Conservation (phyloP, 768 basidiomycete genomes). For the Mycena polygramma region DNA sequence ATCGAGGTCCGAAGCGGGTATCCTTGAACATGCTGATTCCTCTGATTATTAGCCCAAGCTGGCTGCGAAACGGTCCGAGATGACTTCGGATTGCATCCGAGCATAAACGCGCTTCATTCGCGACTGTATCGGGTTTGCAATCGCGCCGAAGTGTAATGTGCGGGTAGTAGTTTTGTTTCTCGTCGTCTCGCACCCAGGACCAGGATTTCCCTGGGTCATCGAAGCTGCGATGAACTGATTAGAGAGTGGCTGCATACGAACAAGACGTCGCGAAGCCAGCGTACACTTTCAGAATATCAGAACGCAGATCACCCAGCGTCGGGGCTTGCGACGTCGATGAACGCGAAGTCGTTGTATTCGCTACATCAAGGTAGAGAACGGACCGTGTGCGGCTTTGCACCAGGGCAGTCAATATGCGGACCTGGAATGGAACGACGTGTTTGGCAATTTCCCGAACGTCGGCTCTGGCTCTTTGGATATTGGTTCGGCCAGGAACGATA, state of each 20-base stretch:
- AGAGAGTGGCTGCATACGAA: no score
- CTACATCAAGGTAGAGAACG: constrained; percentile 6
- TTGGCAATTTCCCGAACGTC: constrained; percentile 3
- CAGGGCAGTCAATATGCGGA: constrained; percentile 9
- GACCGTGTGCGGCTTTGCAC: not conserved
- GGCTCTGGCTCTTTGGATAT: not conserved
- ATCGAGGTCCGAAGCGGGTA: constrained; percentile 2
- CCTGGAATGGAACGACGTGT: not conserved
- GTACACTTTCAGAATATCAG: constrained; percentile 17
- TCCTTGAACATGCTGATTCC: constrained; percentile 18
- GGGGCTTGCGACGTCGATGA: not conserved
- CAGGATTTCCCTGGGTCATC: constrained; percentile 1
- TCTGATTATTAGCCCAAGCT: constrained; percentile 18
- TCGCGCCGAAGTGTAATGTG: constrained; percentile 16
- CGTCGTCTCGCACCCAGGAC: constrained; percentile 4
- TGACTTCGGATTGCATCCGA: constrained; percentile 12
- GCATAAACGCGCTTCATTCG: not conserved
- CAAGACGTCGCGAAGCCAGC: not conserved
- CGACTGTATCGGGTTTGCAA: not conserved
- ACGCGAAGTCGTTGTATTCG: not conserved
- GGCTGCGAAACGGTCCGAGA: constrained; percentile 9
- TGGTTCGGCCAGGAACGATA: not conserved
- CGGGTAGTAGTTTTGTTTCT: not conserved
- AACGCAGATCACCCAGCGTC: constrained; percentile 2
- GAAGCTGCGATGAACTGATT: not conserved